Conservation (phyloP, 768 basidiomycete genomes). For the Leccinum olivaceopallidum region DNA sequence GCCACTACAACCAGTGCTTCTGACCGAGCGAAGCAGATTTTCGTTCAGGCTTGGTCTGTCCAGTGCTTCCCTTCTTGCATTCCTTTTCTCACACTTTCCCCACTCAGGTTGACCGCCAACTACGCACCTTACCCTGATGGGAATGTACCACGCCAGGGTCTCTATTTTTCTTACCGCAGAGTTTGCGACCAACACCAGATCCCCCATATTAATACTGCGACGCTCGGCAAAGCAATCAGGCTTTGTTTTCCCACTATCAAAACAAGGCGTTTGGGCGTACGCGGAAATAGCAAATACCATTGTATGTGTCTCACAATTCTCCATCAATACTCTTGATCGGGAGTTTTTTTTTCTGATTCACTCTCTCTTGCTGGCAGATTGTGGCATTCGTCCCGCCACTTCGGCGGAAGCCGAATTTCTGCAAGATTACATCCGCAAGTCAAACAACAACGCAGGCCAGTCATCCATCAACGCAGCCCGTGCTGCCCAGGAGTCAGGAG, state of each 20-base stretch:
- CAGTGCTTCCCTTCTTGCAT: conserved; percentile 17
- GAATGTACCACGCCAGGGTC: conserved; percentile 90
- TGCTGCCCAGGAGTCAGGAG: conserved; percentile 68
- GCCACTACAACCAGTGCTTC: conserved; percentile 91
- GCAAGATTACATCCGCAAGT: conserved; percentile 89
- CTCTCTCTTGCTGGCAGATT: conserved; percentile 53
- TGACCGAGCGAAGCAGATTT: conserved; percentile 89
- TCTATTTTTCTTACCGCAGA: conserved; percentile 90
- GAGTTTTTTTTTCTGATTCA: conserved; percentile 29
- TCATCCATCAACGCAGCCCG: conserved; percentile 75
- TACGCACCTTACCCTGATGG: conserved; percentile 91
- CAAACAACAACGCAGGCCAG: conserved; percentile 83
- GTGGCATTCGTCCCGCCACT: conserved; percentile 90
- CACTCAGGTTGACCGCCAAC: conserved; percentile 80
- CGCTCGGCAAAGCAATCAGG: conserved; percentile 91
- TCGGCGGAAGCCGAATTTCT: conserved; percentile 90
- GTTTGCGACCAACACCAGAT: conserved; percentile 93
- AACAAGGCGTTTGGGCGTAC: conserved; percentile 87
- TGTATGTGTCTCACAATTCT: conserved; percentile 55
- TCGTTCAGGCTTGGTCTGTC: conserved; percentile 87
- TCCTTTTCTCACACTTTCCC: conserved; percentile 20
- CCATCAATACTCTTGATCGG: conserved; percentile 33
- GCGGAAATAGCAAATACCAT: conserved; percentile 97
- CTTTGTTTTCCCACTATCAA: conserved; percentile 94
- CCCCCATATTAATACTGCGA: conserved; percentile 94